Conservation (phyloP, 2,329 filamentous ascomycete genomes). For the Hysterium pulicare region DNA sequence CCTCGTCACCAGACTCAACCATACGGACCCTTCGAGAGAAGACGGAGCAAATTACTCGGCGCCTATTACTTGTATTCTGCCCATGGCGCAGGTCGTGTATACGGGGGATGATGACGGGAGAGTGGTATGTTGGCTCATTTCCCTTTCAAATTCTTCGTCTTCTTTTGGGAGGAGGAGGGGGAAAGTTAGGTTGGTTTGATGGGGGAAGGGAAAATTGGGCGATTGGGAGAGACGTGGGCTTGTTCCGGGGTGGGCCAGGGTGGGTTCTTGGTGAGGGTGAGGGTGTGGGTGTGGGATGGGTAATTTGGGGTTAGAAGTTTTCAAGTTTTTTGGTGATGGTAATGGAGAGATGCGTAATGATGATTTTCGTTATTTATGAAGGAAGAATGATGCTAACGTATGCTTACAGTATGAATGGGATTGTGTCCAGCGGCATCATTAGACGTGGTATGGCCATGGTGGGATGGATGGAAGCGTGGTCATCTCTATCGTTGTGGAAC, state of each 20-base stretch:
- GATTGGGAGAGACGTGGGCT: no score
- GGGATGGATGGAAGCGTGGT: no score
- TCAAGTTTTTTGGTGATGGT: neutral
- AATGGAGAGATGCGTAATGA: conserved; percentile 2
- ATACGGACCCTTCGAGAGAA: conserved; percentile 67
- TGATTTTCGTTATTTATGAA: conserved; percentile 1
- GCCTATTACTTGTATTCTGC: conserved; percentile 80
- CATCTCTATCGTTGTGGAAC: no score
- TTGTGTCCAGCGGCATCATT: conserved; percentile 54
- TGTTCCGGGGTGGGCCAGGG: no score
- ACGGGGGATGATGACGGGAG: conserved; percentile 90
- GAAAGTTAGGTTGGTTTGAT: neutral
- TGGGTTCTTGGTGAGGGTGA: no score
- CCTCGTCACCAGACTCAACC: conserved; percentile 76
- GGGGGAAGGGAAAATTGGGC: neutral
- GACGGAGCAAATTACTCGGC: conserved; percentile 54
- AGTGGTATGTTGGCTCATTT: conserved; percentile 63
- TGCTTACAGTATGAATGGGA: conserved; percentile 56
- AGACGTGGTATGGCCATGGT: no score
- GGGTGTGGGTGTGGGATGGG: no score
- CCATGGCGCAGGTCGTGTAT: conserved; percentile 80
- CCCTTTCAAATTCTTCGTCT: neutral
- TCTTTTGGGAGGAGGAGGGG: neutral
- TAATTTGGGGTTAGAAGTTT: no score
- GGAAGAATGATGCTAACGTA: conserved; percentile 8